phyloP scores from a whole-genome alignment of 805 yeast species.

The Saccharomycopsis sp. region DNA sequence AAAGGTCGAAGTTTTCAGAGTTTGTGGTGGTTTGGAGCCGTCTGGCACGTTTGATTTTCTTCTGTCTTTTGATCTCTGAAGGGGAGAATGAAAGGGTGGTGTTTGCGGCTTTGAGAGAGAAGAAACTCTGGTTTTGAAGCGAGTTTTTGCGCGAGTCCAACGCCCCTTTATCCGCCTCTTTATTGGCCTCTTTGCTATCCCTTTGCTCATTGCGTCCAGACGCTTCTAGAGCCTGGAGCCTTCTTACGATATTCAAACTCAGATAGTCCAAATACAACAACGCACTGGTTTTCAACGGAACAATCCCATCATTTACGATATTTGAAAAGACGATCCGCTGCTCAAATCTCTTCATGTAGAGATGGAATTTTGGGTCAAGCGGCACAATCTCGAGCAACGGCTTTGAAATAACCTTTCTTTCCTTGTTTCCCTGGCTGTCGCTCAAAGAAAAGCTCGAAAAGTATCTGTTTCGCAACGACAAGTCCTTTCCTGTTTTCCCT shows the following conservation, averaged over 20 bases:
- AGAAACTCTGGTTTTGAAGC: not conserved
- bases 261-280: slow-evolving; percentile 80
- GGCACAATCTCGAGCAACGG: slow-evolving; percentile 77
- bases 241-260: slow-evolving; percentile 50
- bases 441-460: slow-evolving; percentile 23
- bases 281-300: slow-evolving; percentile 87
- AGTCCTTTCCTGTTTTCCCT: slow-evolving; percentile 90
- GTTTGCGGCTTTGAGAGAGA: not conserved
- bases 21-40: slow-evolving; percentile 27
- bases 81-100: not conserved
- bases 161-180: not conserved
- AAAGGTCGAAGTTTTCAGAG: slow-evolving; percentile 1
- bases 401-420: slow-evolving; percentile 27
- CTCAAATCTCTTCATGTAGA: slow-evolving; percentile 47
- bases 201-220: not conserved
- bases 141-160: not conserved
- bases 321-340: slow-evolving; percentile 85
- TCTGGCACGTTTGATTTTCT: slow-evolving; percentile 24
- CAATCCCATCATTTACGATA: slow-evolving; percentile 89
- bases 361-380: slow-evolving; percentile 43
- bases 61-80: not conserved
- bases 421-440: slow-evolving; percentile 14
- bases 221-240: slow-evolving; percentile 23
- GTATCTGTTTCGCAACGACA: slow-evolving; percentile 51
- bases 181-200: not conserved